Percentiles rank a stretch among this genome's conserved stretches.
Evolutionary conservation across 441 rosid species (phyloP).

Genomic region (Brassica balearica): DNA sequence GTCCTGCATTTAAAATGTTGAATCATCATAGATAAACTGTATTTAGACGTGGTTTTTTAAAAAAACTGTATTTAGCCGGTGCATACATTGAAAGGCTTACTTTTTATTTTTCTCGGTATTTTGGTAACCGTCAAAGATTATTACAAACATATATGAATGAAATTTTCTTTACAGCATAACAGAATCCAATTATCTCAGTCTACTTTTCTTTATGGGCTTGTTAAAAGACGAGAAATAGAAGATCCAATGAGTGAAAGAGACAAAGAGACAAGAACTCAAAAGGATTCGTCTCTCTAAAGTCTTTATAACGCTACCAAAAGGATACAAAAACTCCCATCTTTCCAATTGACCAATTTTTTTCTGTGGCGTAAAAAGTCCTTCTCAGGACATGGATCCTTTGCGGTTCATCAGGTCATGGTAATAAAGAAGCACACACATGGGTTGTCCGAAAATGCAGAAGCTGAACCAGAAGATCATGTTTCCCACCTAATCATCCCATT

Average conservation of each 20-base stretch:
- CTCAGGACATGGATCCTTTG: conserved; percentile 45
- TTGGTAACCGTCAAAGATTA: background rate
- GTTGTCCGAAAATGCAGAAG: conserved; percentile 97
- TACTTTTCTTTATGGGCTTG: background rate
- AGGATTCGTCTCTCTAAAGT: background rate
- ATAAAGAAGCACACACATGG: conserved; percentile 90
- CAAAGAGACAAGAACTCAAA: background rate
- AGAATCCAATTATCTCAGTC: background rate
- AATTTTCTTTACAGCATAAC: background rate
- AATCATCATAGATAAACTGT: no score
- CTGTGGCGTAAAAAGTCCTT: background rate
- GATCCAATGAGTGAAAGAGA: background rate
- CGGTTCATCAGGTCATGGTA: conserved; percentile 98
- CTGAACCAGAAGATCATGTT: conserved; percentile 95
- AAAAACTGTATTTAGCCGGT: no score
- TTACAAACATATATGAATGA: background rate
- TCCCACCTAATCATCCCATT: conserved; percentile 71
- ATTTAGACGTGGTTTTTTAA: no score
- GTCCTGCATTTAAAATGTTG: no score
- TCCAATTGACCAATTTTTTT: background rate
- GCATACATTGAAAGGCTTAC: background rate
- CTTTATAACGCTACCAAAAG: background rate
- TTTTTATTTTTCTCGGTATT: background rate
- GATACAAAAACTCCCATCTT: conserved; percentile 1
- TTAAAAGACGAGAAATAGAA: background rate